Base-by-base conservation (phyloP, 768 basidiomycete species). In the Rubroboletus pulcherrimus region DNA sequence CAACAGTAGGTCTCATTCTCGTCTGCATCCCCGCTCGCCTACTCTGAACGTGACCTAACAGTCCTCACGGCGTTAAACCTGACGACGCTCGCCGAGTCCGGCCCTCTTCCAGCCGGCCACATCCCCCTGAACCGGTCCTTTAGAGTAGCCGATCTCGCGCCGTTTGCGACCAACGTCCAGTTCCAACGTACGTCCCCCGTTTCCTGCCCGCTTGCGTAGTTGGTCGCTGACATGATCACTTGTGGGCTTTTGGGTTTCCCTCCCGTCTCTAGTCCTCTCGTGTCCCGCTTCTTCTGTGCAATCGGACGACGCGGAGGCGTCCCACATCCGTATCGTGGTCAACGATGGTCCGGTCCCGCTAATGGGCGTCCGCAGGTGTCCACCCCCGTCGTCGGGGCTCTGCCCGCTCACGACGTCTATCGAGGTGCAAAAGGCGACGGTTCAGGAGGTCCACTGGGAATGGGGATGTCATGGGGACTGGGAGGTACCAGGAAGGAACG, bases 331-430 rank as follows among this genome's bases (percentile, higher is more conserved):
- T 4, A 76, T 93, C 62, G 84, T 95, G 58, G 80, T 95, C 68
- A 95, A 96, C 72, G 93, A 97, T 63, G 93, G 85, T 0, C 86
- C 90, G 2, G 84, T 84, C 0, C 93, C 93, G 5, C 78, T 95
- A 19, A 89, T 84, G 0, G 84, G 87, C 10, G 81, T 95, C 59
- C 77, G 76, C 14, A 89, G 88, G 7, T 96, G 93, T 63, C 83
- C 82, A 0, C 82, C 91, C 51, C 65, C 65, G 7, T 7, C 59
- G 0, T 65, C 70, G 3, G 93, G 93, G 8, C 77, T 92, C 73
- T 97, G 93, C 60, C 78, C 85, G 3, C 73, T 95, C 4, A 78
- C 80, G 19, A 78, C 80, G 2, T 95, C 93, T 68, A 81, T 93
- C 11, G 75, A 68, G 3, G 84, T 84, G 5, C 83, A 90, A 78